These are phyloP conservation scores for Fragaria nilgerrensis DNA, from an alignment of 306 rosid species.

Conservation along the genomic window DNA sequence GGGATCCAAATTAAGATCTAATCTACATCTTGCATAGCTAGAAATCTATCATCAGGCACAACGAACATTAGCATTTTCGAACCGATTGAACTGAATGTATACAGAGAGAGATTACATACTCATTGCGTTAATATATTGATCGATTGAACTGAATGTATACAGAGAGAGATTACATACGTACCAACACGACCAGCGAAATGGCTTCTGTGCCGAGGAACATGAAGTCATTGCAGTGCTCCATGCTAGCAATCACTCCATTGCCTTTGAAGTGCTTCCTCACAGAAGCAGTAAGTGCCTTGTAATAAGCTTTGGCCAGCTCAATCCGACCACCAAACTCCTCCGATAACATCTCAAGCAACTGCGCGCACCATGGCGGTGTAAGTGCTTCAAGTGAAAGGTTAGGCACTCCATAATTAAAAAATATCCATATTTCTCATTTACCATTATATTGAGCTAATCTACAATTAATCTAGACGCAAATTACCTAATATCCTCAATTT, in stretches of 20 bases:
- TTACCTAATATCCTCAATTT: too few relatives aligned
- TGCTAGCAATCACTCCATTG: slow-evolving; percentile 74
- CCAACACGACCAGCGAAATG: slow-evolving; percentile 70
- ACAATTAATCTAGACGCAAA: too few relatives aligned
- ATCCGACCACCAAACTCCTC: slow-evolving; percentile 75
- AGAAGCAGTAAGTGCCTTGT: slow-evolving; percentile 59
- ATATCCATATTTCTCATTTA: too few relatives aligned
- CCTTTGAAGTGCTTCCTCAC: slow-evolving; percentile 68
- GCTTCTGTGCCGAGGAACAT: slow-evolving; percentile 79
- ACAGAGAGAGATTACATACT: slow-evolving; percentile 3
- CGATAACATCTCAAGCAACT: slow-evolving; percentile 69
- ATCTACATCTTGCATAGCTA: background rate
- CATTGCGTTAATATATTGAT: background rate
- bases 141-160: background rate
- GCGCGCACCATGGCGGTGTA: slow-evolving; percentile 4
- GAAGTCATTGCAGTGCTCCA: slow-evolving; percentile 83
- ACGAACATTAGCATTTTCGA: background rate
- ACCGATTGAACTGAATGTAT: background rate
- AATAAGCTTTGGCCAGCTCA: slow-evolving; percentile 58
- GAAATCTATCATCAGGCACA: background rate
- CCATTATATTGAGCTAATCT: background rate
- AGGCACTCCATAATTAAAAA: background rate
- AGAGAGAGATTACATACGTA: slow-evolving; percentile 15
- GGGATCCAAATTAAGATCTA: background rate
- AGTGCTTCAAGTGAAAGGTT: background rate